phyloP scores from a whole-genome alignment of 192 early-diverging fungal genomes.

The Backusella liffmaniae region DNA sequence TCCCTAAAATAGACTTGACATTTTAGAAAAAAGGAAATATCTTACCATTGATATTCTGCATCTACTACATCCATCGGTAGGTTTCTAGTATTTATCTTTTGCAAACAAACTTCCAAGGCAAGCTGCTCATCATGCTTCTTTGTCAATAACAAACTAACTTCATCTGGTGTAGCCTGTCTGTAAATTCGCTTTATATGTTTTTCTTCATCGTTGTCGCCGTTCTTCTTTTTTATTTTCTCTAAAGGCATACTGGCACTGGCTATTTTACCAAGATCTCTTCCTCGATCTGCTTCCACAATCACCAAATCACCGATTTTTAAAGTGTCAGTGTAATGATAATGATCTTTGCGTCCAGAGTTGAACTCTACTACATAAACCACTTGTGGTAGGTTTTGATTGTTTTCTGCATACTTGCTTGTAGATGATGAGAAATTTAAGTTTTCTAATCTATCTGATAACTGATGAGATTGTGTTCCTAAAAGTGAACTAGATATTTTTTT shows the following conservation, averaged over 20 bases:
- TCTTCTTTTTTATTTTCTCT: conserved; percentile 19
- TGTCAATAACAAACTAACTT: conserved; percentile 72
- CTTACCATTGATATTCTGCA: conserved; percentile 96
- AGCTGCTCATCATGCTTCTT: conserved; percentile 91
- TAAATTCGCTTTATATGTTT: conserved; percentile 85
- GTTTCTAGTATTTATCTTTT: conserved; percentile 84
- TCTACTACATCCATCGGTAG: conserved; percentile 93
- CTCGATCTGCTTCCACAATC: conserved; percentile 88
- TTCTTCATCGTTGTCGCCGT: conserved; percentile 39
- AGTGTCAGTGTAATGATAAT: conserved; percentile 48
- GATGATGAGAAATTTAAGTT: neutral
- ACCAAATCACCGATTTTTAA: conserved; percentile 67
- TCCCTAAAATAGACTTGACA: neutral
- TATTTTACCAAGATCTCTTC: conserved; percentile 71
- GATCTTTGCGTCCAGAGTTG: conserved; percentile 82
- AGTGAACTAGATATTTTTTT: neutral
- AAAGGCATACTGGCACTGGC: conserved; percentile 21
- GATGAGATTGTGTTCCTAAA: neutral
- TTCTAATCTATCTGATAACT: conserved; percentile 4
- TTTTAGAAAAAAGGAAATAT: neutral
- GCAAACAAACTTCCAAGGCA: conserved; percentile 82
- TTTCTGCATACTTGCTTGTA: neutral
- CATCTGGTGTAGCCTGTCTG: conserved; percentile 71
- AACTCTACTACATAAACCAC: conserved; percentile 72
- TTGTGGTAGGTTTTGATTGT: neutral